phyloP scores from a whole-genome alignment of 176 grass and related monocot species.

The Musa acuminata region DNA sequence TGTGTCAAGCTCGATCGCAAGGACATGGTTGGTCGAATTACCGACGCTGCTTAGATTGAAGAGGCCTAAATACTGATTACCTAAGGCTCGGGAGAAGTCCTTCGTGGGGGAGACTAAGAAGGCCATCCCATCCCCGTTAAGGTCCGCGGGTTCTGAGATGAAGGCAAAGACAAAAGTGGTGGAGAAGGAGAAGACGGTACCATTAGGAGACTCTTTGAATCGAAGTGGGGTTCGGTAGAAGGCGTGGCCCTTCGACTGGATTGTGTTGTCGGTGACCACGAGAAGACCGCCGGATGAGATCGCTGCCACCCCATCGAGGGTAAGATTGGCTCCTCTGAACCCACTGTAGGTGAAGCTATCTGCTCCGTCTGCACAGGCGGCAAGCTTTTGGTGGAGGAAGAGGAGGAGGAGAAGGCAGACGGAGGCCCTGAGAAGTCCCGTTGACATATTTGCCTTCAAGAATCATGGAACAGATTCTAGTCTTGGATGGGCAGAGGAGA shows the following conservation, averaged over 20 bases:
- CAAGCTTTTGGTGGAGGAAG: background rate
- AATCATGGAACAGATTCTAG: background rate
- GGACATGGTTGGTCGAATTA: constrained; percentile 7
- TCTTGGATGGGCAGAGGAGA: no score
- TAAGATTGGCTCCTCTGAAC: constrained; percentile 22
- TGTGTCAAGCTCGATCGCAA: constrained; percentile 30
- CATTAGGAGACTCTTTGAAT: constrained; percentile 4
- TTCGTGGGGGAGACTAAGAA: constrained; percentile 10
- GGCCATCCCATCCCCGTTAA: constrained; percentile 10
- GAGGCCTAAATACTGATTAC: constrained; percentile 24
- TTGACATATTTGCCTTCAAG: background rate
- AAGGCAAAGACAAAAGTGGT: background rate
- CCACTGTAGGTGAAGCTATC: constrained; percentile 29
- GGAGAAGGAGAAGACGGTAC: constrained; percentile 9
- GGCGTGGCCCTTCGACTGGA: constrained; percentile 16
- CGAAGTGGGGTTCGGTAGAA: constrained; percentile 10
- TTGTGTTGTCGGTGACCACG: constrained; percentile 12
- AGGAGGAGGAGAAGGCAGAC: constrained; percentile 7
- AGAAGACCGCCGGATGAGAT: constrained; percentile 15
- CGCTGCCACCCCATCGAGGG: constrained; percentile 16
- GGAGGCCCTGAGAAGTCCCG: background rate
- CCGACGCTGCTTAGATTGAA: background rate
- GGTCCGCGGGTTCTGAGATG: background rate
- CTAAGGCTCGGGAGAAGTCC: constrained; percentile 2
- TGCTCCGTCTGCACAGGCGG: background rate